Conservation (phyloP, 331 rosid genomes). For the Quercus lobata region DNA sequence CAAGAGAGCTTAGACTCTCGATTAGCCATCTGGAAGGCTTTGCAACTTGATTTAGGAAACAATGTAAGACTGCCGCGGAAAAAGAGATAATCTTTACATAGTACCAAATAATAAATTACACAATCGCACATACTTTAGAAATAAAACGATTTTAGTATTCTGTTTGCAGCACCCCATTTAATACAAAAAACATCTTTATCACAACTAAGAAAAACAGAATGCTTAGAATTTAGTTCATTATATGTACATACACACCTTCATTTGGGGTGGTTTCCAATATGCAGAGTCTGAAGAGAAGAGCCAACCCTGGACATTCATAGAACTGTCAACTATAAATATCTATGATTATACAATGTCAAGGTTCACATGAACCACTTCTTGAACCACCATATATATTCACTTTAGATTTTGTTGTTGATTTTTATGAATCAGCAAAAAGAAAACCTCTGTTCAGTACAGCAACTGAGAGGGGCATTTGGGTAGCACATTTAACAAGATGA, state of each 20-base stretch:
- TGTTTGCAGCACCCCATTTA: not conserved
- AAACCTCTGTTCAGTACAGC: too few relatives aligned
- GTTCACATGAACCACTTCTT: too few relatives aligned
- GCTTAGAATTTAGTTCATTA: not conserved
- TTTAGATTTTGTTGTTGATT: too few relatives aligned
- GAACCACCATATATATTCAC: too few relatives aligned
- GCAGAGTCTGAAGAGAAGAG: slow-evolving; percentile 82
- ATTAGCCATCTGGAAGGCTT: not conserved
- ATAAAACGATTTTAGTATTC: not conserved
- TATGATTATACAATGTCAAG: too few relatives aligned
- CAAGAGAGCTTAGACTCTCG: not conserved
- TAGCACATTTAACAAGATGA: too few relatives aligned
- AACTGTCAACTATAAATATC: slow-evolving; percentile 14
- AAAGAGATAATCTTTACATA: not conserved
- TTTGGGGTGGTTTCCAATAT: slow-evolving; percentile 96
- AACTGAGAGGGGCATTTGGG: too few relatives aligned
- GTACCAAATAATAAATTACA: not conserved
- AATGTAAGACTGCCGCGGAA: not conserved
- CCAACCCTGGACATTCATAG: slow-evolving; percentile 72
- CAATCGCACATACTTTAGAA: not conserved
- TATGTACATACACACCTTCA: slow-evolving; percentile 52
- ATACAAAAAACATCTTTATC: not conserved
- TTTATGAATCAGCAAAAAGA: too few relatives aligned
- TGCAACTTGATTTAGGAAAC: not conserved
- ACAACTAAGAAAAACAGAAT: slow-evolving; percentile 2